Base-by-base conservation (phyloP, 345 rosid species). In the Odontarrhena argentea region DNA sequence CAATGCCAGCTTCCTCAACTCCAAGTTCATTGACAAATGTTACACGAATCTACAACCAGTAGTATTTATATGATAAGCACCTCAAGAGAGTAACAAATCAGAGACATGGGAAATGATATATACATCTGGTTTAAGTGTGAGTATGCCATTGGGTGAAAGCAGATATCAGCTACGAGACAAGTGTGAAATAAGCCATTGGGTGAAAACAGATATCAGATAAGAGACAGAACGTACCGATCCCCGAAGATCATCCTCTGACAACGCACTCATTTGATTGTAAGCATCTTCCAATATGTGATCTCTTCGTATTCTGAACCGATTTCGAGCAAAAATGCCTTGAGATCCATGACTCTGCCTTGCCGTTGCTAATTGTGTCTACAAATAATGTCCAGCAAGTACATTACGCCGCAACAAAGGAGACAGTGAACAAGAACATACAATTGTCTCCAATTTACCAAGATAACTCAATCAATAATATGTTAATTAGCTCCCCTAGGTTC, bases 1-100 rank as follows among this genome's bases (percentile, higher is more conserved):
- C 99, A 67, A 94, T 91, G 55, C 99, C 99, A 82, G 99, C 99
- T 81, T 94, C 99, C 84, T 94, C 99, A 56, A 87, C 99, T 76
- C 99, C 99, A 69, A 88, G 85, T 81, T 94, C 99, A 73, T 94
- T 94, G 65, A 94, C 88, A 58, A 88, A 94, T 70, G 93, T 68
- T 59, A 94, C 97, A 8, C 99, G 99, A 74, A 94, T 91, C 99
- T 94, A 84, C 76, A 37, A 32, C 25, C 77, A 60, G 69, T 46
- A 60, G 34, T 53, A 60, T 37, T 67, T 51, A 45, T 48, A 44
- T 35, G 73, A 40, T 18, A 73, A 64, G 55, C 76, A 62, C 63
- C 5, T 44, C 74, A 69, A 67, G 1, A 49, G n/a, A n/a, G 22
- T 30, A 49, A 68, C 60, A 68, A 32, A 55, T 56, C 15, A 50